Base-by-base conservation (phyloP, 306 rosid genomes). In the Quercus ilex region DNA sequence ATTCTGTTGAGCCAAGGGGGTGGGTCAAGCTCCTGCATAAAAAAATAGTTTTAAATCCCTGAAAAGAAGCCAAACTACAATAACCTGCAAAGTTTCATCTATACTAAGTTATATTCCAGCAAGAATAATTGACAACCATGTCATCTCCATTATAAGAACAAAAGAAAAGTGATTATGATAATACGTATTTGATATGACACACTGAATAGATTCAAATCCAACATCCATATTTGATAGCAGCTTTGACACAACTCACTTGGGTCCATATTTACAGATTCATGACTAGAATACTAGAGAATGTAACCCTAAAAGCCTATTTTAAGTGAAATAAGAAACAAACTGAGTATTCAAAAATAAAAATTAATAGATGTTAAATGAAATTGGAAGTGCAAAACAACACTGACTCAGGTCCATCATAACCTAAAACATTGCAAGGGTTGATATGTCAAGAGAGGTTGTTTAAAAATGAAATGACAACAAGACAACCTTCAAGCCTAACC, bases 1-100 rank as follows among this genome's bases (percentile, higher is more conserved):
- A 96, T 96, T 90, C 98, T 91, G 88, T 84, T 80, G 76, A 96
- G 96, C 99, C 98, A 96, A 15, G 98, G 98, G 60, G 99, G 99
- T 31, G 99, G 99, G 81, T 96, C 98, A 72, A 90, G 91, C 85
- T 91, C 99, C 99, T 96, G 90, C 87, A 81, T 31, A 67, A 64
- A 17, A 83, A 43, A 19, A 30, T 10, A 57, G 67, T 23, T 64
- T 28, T 53, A 57, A 59, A 75, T n/a, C 49, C 63, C 71, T 20
- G 21, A 9, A 57, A 5, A n/a, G n/a, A 74, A 26, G 49, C 52
- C 35, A 35, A 53, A 15, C 25, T 64, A 35, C 26, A 28, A 19
- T 51, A 58, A 51, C 41, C n/a, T 51, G 8, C 60, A 4, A 67
- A 74, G 46, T 74, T 56, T 57, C 51, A 58, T 51, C 14, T 43